Conservation (phyloP, 257 asterid genomes). For the Forsythia viridissima region DNA sequence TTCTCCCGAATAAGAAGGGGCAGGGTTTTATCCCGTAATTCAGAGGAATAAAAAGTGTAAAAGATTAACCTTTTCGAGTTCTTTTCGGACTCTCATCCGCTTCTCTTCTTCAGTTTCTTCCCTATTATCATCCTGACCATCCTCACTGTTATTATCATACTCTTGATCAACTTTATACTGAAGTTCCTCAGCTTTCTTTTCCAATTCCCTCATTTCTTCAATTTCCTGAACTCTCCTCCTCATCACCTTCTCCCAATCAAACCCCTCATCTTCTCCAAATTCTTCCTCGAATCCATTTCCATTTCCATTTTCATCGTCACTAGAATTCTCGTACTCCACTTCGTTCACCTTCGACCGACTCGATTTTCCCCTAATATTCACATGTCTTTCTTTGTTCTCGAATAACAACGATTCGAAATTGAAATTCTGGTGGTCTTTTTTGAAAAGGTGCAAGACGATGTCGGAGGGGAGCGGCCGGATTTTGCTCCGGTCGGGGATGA, state of each 20-base stretch:
- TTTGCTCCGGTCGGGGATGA: conserved; percentile 27
- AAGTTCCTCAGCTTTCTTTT: conserved; percentile 86
- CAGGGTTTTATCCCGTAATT: too few species aligned
- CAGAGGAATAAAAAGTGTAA: neutral
- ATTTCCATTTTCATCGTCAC: conserved; percentile 84
- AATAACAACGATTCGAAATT: conserved; percentile 49
- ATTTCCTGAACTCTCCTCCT: conserved; percentile 81
- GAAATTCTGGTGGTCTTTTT: conserved; percentile 49
- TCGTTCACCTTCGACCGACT: conserved; percentile 60
- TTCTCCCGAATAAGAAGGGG: too few species aligned
- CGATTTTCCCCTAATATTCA: conserved; percentile 36
- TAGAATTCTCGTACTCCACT: conserved; percentile 73
- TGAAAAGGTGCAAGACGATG: conserved; percentile 46
- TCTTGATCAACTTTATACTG: conserved; percentile 67
- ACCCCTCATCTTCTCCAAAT: conserved; percentile 43
- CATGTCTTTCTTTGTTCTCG: conserved; percentile 51
- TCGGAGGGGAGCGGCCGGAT: conserved; percentile 49
- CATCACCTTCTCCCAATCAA: conserved; percentile 86
- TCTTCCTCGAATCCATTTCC: conserved; percentile 62
- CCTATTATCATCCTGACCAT: conserved; percentile 22
- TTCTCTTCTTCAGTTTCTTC: conserved; percentile 81
- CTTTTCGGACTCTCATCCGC: conserved; percentile 75
- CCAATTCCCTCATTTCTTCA: conserved; percentile 86
- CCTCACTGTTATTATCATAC: conserved; percentile 17
- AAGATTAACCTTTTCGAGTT: conserved; percentile 69